Conservation (phyloP, 2,329 filamentous ascomycete genomes). For the Hymenotorrendiella dingleyae region DNA sequence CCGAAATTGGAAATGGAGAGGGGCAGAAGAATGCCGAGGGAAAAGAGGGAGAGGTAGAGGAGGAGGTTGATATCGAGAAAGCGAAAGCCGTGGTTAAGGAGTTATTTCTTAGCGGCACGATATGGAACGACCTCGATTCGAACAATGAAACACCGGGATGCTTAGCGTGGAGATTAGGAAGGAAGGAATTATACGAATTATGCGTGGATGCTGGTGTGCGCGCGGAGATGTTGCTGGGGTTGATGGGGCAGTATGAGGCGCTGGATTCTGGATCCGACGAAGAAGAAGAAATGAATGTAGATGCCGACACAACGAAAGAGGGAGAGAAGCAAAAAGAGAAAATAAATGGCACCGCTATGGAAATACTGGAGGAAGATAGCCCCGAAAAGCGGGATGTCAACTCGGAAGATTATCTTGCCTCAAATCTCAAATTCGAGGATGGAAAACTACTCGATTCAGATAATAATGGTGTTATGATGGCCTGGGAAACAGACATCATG, state of each 20-base stretch:
- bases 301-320: conserved; percentile 27
- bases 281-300: conserved; percentile 37
- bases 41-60: conserved; percentile 26
- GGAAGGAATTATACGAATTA: conserved; percentile 67
- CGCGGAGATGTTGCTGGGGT: conserved; percentile 77
- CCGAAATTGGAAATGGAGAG: background rate
- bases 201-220: conserved; percentile 87
- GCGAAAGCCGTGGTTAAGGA: conserved; percentile 65
- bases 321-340: conserved; percentile 28
- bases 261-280: conserved; percentile 48
- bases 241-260: conserved; percentile 76
- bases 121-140: conserved; percentile 92
- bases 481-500: conserved; percentile 88
- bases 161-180: conserved; percentile 65
- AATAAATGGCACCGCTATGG: conserved; percentile 16
- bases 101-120: conserved; percentile 80
- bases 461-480: conserved; percentile 88
- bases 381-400: conserved; percentile 41
- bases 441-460: conserved; percentile 67
- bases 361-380: conserved; percentile 18
- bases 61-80: conserved; percentile 43
- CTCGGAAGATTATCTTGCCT: conserved; percentile 63
- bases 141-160: conserved; percentile 90
- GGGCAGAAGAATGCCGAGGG: background rate
- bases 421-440: conserved; percentile 56